Conservation (phyloP, 2,329 filamentous ascomycete genomes). For the Furcasterigmium furcatum region DNA sequence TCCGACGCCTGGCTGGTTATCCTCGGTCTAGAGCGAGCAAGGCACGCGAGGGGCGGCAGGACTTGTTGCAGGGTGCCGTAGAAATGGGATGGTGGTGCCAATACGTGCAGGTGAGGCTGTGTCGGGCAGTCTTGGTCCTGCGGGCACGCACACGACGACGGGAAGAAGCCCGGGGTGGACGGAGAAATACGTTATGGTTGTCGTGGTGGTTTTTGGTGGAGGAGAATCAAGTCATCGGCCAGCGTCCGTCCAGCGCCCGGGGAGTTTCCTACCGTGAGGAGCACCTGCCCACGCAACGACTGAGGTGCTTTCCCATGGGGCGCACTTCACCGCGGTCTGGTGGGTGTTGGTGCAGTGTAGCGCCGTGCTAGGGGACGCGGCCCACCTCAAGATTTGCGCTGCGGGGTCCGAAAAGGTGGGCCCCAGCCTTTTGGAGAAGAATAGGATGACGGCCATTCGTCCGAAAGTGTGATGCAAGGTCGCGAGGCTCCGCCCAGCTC, state of each 20-base stretch:
- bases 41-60: neutral
- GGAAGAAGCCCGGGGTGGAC: no score
- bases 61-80: neutral
- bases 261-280: no score
- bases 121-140: neutral
- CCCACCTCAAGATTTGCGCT: slow-evolving; percentile 3
- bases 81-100: neutral
- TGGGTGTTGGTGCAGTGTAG: neutral
- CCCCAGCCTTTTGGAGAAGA: neutral
- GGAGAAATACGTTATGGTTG: no score
- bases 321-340: no score
- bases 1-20: slow-evolving; percentile 8
- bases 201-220: no score
- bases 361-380: neutral
- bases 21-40: slow-evolving; percentile 12
- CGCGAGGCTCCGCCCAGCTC: no score
- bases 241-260: no score
- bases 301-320: no score
- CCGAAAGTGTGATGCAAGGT: neutral
- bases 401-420: slow-evolving; percentile 1
- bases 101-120: neutral
- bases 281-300: no score
- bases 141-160: no score
- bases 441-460: neutral
- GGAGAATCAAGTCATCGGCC: no score